Conservation (phyloP, 345 rosid genomes). For the Corchorus capsularis region DNA sequence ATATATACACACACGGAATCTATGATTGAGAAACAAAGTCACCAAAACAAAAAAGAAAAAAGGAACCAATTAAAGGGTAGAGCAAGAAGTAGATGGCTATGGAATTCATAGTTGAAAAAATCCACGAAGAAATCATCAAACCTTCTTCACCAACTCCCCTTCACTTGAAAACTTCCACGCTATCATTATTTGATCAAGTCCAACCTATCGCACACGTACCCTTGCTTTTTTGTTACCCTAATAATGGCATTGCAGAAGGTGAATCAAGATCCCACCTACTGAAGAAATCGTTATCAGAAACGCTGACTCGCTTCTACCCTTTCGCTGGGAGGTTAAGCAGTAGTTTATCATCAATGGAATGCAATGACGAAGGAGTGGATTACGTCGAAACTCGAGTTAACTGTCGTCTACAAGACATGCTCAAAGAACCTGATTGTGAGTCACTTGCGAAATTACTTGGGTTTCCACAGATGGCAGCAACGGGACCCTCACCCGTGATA, state of each 20-base stretch:
- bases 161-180: background rate
- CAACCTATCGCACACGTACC: slow-evolving; percentile 11
- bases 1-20: no score
- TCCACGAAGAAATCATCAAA: background rate
- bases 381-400: slow-evolving; percentile 29
- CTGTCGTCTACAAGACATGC: slow-evolving; percentile 18
- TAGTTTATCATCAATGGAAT: slow-evolving; percentile 24
- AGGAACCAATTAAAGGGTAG: no score
- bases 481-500: background rate
- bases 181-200: slow-evolving; percentile 34
- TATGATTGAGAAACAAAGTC: no score
- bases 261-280: background rate
- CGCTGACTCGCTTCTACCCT: slow-evolving; percentile 31
- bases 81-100: no score
- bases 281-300: slow-evolving; percentile 29
- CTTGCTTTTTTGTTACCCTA: background rate
- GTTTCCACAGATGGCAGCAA: slow-evolving; percentile 21
- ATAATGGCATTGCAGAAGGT: background rate
- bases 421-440: slow-evolving; percentile 11
- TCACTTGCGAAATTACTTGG: slow-evolving; percentile 18
- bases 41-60: no score
- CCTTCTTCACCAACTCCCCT: background rate
- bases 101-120: no score
- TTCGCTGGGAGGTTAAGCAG: slow-evolving; percentile 32
- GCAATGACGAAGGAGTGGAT: slow-evolving; percentile 30